phyloP scores from a whole-genome alignment of 495 filamentous ascomycete species.

The Daldinia caldariorum region DNA sequence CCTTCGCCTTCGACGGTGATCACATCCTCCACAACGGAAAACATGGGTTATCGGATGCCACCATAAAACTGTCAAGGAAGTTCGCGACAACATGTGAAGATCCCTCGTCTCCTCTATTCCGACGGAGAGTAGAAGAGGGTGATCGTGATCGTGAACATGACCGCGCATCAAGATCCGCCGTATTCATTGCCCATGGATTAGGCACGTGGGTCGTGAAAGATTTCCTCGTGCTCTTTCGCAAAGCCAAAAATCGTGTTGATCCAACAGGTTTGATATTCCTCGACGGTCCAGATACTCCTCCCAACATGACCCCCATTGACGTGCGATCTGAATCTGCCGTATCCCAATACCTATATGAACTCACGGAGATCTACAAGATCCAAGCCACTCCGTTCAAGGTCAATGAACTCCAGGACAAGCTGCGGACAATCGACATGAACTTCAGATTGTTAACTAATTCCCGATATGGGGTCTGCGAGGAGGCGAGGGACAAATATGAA shows the following conservation, averaged over 20 bases:
- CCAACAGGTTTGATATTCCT: conserved; percentile 26
- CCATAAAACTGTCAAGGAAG: neutral
- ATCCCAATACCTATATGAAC: conserved; percentile 8
- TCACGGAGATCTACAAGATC: conserved; percentile 13
- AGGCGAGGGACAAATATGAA: neutral
- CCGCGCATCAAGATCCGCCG: neutral
- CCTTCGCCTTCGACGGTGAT: conserved; percentile 19
- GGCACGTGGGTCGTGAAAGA: conserved; percentile 33
- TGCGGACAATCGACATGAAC: neutral
- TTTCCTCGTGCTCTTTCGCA: neutral
- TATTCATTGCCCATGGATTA: conserved; percentile 35
- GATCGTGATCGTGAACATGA: neutral
- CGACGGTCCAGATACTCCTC: conserved; percentile 12
- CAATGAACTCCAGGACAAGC: neutral
- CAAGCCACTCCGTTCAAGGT: neutral
- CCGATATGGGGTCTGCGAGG: conserved; percentile 7
- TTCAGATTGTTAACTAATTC: conserved; percentile 7
- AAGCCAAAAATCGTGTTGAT: neutral
- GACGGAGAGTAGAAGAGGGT: neutral
- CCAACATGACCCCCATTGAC: conserved; percentile 4
- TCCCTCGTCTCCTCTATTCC: conserved; percentile 9
- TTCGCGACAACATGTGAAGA: conserved; percentile 12
- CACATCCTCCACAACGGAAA: conserved; percentile 17
- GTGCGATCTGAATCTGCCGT: neutral
- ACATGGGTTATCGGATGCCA: neutral